Conservation (phyloP, 2,329 filamentous ascomycete genomes). For the Claviceps sp. region DNA sequence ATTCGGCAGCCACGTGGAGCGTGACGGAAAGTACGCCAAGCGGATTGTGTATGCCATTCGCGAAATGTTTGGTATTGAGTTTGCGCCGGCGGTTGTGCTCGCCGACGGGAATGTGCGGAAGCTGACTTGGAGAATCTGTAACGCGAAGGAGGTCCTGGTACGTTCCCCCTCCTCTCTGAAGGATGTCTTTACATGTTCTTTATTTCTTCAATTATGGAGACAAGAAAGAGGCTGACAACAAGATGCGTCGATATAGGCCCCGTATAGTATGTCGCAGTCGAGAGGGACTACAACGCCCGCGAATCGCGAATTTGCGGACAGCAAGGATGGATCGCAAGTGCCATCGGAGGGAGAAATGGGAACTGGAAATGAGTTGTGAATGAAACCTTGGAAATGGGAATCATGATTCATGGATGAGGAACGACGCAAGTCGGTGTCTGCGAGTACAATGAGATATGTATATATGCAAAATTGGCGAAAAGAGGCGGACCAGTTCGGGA, state of each 20-base stretch:
- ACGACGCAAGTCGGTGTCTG: too few relatives aligned
- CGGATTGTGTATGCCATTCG: slow-evolving; percentile 87
- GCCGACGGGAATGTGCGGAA: slow-evolving; percentile 86
- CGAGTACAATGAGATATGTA: too few relatives aligned
- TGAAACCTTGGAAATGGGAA: too few relatives aligned
- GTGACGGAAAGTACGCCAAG: slow-evolving; percentile 78
- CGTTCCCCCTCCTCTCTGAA: slow-evolving; percentile 22
- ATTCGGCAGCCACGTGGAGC: slow-evolving; percentile 75
- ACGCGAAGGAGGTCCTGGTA: slow-evolving; percentile 89
- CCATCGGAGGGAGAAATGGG: not conserved
- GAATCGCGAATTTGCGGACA: slow-evolving; percentile 23
- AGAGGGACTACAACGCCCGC: slow-evolving; percentile 49
- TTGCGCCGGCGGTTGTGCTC: slow-evolving; percentile 81
- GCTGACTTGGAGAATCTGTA: slow-evolving; percentile 86
- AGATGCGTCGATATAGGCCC: slow-evolving; percentile 34
- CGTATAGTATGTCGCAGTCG: slow-evolving; percentile 57
- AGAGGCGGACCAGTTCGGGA: too few relatives aligned
- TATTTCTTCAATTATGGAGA: not conserved
- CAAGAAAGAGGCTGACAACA: not conserved
- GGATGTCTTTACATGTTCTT: not conserved
- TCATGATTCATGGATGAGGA: too few relatives aligned
- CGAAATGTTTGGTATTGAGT: slow-evolving; percentile 95
- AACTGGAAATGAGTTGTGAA: not conserved
- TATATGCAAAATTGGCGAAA: too few relatives aligned
- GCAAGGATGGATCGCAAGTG: slow-evolving; percentile 9